Conservation (phyloP, 345 rosid species). For the Pelargonium nanum region DNA sequence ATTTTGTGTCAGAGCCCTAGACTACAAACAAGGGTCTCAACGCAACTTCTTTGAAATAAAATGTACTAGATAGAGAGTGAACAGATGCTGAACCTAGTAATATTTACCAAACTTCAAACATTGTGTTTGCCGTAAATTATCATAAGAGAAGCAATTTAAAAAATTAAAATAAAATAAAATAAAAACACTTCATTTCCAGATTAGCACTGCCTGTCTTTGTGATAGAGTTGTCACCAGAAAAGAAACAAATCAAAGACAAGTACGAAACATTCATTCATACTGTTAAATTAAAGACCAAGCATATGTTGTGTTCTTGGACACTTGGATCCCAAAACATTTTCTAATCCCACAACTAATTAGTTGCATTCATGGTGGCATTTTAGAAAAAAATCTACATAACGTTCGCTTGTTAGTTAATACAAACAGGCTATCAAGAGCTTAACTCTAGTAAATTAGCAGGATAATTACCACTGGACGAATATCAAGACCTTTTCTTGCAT, state of each 20-base stretch:
- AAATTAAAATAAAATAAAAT: no score
- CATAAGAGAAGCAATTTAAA: background rate
- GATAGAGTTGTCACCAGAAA: background rate
- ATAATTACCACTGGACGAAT: slow-evolving; percentile 89
- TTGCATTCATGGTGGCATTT: no score
- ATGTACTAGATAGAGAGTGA: background rate
- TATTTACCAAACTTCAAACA: background rate
- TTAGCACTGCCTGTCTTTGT: background rate
- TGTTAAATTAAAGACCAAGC: no score
- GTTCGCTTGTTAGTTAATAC: background rate
- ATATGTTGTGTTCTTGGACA: no score
- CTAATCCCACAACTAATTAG: no score
- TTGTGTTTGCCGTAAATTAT: background rate
- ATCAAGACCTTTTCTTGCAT: slow-evolving; percentile 56
- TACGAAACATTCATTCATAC: no score
- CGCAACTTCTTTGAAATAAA: no score
- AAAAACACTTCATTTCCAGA: no score
- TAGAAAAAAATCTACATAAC: no score
- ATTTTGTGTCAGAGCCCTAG: background rate
- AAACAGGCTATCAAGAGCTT: background rate
- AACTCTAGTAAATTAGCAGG: background rate
- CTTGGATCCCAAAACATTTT: no score
- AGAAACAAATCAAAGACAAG: no score
- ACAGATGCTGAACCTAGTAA: background rate
- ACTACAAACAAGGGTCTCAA: background rate